Evolutionary conservation across 2,329 filamentous ascomycete species (phyloP).

Genomic region (Fusarium sp.): DNA sequence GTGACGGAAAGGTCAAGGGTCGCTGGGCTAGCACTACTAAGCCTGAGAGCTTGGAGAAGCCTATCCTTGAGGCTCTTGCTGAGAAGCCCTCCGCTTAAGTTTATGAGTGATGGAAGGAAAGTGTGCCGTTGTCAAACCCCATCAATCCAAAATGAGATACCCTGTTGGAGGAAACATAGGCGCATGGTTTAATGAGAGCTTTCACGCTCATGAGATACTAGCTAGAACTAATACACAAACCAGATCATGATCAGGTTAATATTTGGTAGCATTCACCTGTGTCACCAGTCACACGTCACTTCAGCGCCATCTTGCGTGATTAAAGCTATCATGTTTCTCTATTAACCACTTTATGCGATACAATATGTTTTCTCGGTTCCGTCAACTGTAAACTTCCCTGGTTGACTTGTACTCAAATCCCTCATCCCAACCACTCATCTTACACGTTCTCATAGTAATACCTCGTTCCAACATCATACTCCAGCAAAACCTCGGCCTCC

Average conservation of each 20-base stretch:
- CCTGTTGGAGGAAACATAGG: conserved; percentile 17
- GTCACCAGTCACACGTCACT: too few relatives aligned
- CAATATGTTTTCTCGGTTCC: not conserved
- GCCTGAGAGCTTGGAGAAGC: conserved; percentile 81
- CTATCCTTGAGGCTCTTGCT: conserved; percentile 78
- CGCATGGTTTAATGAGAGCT: conserved; percentile 16
- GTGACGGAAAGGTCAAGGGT: conserved; percentile 85
- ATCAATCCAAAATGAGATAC: conserved; percentile 39
- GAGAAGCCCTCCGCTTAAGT: conserved; percentile 29
- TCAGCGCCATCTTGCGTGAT: not conserved
- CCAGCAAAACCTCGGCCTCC: conserved; percentile 56
- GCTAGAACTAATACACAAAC: conserved; percentile 22
- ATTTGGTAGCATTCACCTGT: not conserved
- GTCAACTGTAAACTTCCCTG: not conserved
- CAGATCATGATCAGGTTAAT: not conserved
- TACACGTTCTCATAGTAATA: conserved; percentile 54
- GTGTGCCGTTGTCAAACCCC: not conserved
- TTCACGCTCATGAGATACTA: conserved; percentile 4
- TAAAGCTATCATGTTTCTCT: not conserved
- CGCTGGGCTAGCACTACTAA: conserved; percentile 91
- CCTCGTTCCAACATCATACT: conserved; percentile 58
- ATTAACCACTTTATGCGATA: not conserved
- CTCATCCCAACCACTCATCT: not conserved
- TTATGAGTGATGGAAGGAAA: not conserved
- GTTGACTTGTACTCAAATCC: not conserved